Percentiles rank a stretch among this genome's conserved stretches.
Conservation (phyloP, 1,139 yeast species). For the Wickerhamomyces sp. region DNA sequence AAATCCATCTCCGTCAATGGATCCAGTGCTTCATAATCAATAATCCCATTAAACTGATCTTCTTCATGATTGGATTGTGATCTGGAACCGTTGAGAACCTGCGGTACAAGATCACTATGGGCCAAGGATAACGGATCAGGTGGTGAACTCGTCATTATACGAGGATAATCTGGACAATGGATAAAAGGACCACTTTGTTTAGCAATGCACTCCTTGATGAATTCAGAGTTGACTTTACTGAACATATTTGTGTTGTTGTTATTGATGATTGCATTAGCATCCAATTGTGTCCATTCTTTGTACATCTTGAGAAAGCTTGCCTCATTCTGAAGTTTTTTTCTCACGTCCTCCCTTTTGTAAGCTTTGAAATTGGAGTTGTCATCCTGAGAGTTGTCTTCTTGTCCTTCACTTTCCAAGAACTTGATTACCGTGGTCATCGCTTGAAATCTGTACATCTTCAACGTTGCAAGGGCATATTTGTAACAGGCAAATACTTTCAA, state of each 20-base stretch:
- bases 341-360: not conserved
- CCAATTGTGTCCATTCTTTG: conserved; percentile 2
- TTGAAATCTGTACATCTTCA: conserved; percentile 2
- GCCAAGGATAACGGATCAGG: not conserved
- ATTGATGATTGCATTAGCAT: not conserved
- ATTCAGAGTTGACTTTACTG: not conserved
- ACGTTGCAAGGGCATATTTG: conserved; percentile 2
- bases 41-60: not conserved
- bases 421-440: conserved; percentile 5
- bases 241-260: conserved; percentile 1
- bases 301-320: not conserved
- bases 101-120: not conserved
- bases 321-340: not conserved
- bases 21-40: not conserved
- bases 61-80: not conserved
- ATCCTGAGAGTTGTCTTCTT: not conserved
- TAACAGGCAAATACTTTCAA: conserved; percentile 3
- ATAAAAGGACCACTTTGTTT: not conserved
- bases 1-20: conserved; percentile 1
- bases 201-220: not conserved
- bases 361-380: not conserved
- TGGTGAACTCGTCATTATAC: not conserved
- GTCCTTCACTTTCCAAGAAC: conserved; percentile 2
- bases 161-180: conserved; percentile 1
- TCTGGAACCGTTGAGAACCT: not conserved